Percentiles rank a stretch among this genome's conserved stretches.
phyloP scores from a whole-genome alignment of 192 early-diverging fungal species.

The Glomus cerebriforme region DNA sequence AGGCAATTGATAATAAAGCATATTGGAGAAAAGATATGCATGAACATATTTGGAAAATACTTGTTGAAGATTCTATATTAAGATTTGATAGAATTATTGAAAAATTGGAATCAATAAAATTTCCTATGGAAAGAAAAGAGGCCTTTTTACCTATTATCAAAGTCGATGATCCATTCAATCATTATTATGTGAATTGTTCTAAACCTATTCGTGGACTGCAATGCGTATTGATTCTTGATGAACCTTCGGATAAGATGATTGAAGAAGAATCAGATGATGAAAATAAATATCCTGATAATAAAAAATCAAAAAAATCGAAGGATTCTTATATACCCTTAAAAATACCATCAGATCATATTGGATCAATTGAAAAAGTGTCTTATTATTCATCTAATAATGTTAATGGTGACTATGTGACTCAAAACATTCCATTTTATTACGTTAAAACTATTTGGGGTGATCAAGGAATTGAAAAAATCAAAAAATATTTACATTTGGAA shows the following conservation, averaged over 20 bases:
- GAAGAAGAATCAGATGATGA: background rate
- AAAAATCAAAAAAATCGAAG: background rate
- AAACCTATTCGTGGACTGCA: background rate
- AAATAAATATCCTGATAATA: background rate
- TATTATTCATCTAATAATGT: background rate
- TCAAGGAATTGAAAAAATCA: background rate
- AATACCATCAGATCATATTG: background rate
- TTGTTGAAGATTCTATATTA: background rate
- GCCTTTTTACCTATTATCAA: background rate
- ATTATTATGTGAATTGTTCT: background rate
- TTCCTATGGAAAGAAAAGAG: background rate
- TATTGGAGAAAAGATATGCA: constrained; percentile 24
- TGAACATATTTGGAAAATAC: constrained; percentile 14
- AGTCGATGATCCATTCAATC: too few relatives aligned
- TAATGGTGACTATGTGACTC: background rate
- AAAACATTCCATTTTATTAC: constrained; percentile 2
- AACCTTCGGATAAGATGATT: background rate
- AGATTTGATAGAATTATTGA: background rate
- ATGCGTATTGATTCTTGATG: constrained; percentile 17
- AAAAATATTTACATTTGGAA: background rate
- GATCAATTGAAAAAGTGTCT: background rate
- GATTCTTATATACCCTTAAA: background rate
- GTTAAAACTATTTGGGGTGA: constrained; percentile 5
- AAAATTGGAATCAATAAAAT: background rate
- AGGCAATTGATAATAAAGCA: background rate